Evolutionary conservation across 2,329 filamentous ascomycete genomes (phyloP).

Genomic region (Exutisphaerella laricina): DNA sequence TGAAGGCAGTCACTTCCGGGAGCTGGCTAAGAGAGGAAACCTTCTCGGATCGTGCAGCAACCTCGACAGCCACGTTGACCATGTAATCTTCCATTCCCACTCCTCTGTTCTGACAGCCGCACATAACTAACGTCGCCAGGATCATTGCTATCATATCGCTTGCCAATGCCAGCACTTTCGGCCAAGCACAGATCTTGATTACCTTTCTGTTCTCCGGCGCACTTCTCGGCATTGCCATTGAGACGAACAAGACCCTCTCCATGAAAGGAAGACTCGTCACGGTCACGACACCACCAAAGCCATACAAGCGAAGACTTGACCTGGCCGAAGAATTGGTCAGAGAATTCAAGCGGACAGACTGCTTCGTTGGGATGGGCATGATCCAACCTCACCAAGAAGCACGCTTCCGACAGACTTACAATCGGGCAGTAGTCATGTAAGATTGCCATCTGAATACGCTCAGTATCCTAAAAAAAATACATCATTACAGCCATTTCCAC

Average conservation of each 20-base stretch:
- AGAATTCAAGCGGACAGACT: conserved; percentile 35
- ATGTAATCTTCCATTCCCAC: conserved; percentile 38
- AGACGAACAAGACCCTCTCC: conserved; percentile 42
- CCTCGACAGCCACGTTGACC: conserved; percentile 51
- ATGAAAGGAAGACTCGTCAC: conserved; percentile 47
- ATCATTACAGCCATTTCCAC: conserved; percentile 8
- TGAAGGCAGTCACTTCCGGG: conserved; percentile 55
- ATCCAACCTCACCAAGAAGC: conserved; percentile 19
- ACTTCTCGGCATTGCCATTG: conserved; percentile 52
- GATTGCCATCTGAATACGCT: too few species aligned
- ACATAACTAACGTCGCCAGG: background rate
- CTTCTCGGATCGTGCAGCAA: conserved; percentile 47
- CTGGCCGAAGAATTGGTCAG: conserved; percentile 37
- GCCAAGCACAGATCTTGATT: conserved; percentile 48
- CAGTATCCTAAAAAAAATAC: too few species aligned
- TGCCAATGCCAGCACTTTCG: conserved; percentile 51
- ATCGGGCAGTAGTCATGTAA: conserved; percentile 15
- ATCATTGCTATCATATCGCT: conserved; percentile 51
- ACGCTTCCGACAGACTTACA: conserved; percentile 7
- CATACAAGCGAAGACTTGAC: conserved; percentile 33
- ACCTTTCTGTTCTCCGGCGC: conserved; percentile 51
- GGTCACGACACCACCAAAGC: conserved; percentile 24
- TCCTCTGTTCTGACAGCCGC: too few species aligned
- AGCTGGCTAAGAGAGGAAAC: conserved; percentile 53
- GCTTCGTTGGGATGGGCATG: conserved; percentile 37